Base-by-base conservation (phyloP, 2,329 filamentous ascomycete genomes). In the Pestalotiopsis fici region DNA sequence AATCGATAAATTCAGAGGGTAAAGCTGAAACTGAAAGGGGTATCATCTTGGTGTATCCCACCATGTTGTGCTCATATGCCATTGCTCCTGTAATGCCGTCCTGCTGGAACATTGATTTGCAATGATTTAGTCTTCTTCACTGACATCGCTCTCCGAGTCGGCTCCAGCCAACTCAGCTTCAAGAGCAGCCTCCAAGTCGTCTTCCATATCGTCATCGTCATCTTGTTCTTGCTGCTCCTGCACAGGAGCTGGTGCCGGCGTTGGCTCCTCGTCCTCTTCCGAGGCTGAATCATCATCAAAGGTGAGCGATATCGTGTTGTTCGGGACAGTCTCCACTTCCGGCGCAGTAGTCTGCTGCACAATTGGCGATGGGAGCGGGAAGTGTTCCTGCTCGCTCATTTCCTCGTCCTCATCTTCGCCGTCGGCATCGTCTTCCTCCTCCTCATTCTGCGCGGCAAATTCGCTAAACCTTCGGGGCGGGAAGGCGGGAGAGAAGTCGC, bases 321-420 rank as follows among this genome's bases (percentile, higher is more conserved):
- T 43, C 43, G 63, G 31, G 47, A 15, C 55, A 59, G n/a, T 23
- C 39, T n/a, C 39, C 15, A 60, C 65, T 50, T 56, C 71, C 35
- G 73, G 67, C 72, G 72, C 71, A 56, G 72, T 61, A 65, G 73
- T 72, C 64, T 79, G 75, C 64, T 78, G 74, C 71, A 84, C 85
- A 55, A 86, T 82, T 0, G 86, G 86, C 68, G 86, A 88, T 4
- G 85, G 85, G 35, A 88, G 76, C 74, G 85, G 85, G 66, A 88
- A 85, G 69, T 78, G 75, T 66, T 80, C 81, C 28, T 78, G 75
- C 62, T 77, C 76, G 60, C 74, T 71, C 37, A 79, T 76, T 31
- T 80, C 74, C 28, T 74, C 70, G 4, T 81, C 83, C 23, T 81
- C 76, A 63, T 84, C 83, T n/a, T 83, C 81, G 31, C 86, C 83